Base-by-base conservation (phyloP, 2,329 filamentous ascomycete genomes). In the Trichophyton benhamiae region DNA sequence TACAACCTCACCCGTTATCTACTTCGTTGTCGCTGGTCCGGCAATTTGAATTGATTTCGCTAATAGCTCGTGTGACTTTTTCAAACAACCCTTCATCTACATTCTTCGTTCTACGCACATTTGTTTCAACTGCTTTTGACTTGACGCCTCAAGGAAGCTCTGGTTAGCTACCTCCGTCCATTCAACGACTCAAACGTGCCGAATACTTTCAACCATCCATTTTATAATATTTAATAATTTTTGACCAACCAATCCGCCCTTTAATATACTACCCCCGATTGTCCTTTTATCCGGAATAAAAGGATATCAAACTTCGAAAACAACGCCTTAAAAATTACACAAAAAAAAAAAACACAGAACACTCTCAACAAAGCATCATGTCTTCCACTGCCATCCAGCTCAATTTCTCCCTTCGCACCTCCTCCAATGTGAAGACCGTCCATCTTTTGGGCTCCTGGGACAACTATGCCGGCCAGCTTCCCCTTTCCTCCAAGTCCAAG, bases 401-500 rank as follows among this genome's bases (percentile, higher is more conserved):
- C 69, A 92, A 91, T 74, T 97, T 97, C 80, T 87, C 88, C 76
- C 89, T 97, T 76, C 90, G 91, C 80, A 95, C 95, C 76, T 96
- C 91, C 73, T 86, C 89, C 74, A 90, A 91, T 79, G 90, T 95
- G 83, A 96, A 96, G 85, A 92, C 91, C 72, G 92, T 96, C 74
- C 92, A 97, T 75, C 83, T 99, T 68, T 87, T 97, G 78, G 92
- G 92, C 72, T 97, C 92, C 68, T 99, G 92, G 92, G 94, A 99
- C 82, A 89, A 89, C 82, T 99, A 99, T 83, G 82, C 84, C 69
- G 89, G 90, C 68, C 92, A 96, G 78, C 89, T 96, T 70, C 92
- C 92, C 61, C 88, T 97, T 69, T 90, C 91, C 76, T 78, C 81
- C 72, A 83, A 87, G 57, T 86, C 87, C 78, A 96, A 96, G 82